Base-by-base conservation (phyloP, 306 rosid genomes). In the Ziziphus jujuba region DNA sequence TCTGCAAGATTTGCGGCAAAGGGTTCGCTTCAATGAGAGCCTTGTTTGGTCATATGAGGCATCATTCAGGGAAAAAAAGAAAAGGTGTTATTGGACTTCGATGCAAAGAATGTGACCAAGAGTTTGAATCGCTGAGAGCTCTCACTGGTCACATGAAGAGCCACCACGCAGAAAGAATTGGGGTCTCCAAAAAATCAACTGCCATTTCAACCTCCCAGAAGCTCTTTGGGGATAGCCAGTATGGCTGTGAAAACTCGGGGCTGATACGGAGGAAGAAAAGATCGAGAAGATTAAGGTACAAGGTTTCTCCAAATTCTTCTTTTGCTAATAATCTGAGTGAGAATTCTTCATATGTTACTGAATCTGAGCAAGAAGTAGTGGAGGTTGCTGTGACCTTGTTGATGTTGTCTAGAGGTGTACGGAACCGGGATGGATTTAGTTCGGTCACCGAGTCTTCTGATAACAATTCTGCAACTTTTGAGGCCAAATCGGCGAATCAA, bases 41-140 rank as follows among this genome's bases (percentile, higher is more conserved):
- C 13, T 34, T 84, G 44, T 81, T 78, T 48, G 89, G 89, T 22
- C 89, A 84, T 33, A 75, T 81, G 89, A 76, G 87, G 62, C 78
- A 75, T 61, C 89, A 81, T 67, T 73, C 84, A 0, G 77, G 79
- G 3, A 73, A 48, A 50, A 24, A 63, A 20, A 79, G 67, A 80
- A 68, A 57, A 40, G 76, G 3, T 1, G 33, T 4, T n/a, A n/a
- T n/a, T 28, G 33, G 60, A 28, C n/a, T 66, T 56, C 56, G 36
- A 20, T 80, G 82, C 56, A 44, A 60, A 53, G 82, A 76, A 70
- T 76, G 78, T 20, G 75, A 67, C 7, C n/a, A 67, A 72, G 81
- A 60, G 49, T 84, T 80, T 44, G 63, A 31, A 12, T 72, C 79
- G 36, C n/a, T 79, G 69, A 73, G 65, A 45, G 59, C 65, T 58